Evolutionary conservation across 2,329 filamentous ascomycete genomes (phyloP).

Genomic region (Colletotrichum sp.): DNA sequence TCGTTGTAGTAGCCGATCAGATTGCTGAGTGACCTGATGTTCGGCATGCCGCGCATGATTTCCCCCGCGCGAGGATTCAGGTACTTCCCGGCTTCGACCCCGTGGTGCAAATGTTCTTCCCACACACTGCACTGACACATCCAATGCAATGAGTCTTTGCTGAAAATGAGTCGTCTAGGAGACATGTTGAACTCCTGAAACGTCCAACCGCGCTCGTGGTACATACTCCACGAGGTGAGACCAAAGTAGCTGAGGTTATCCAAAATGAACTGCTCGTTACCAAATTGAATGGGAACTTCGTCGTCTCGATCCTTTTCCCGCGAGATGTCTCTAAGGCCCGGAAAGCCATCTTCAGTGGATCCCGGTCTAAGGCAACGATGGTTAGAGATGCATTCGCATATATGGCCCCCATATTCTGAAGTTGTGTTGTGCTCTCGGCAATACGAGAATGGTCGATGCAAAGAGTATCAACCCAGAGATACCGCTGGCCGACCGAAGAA

Average conservation of each 20-base stretch:
- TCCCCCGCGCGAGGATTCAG: not conserved
- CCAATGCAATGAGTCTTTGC: not conserved
- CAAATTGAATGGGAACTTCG: not conserved
- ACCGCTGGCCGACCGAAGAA: not conserved
- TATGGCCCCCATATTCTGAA: not conserved
- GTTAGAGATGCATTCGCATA: not conserved
- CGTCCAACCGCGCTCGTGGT: not conserved
- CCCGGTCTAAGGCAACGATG: not conserved
- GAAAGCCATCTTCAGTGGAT: not conserved
- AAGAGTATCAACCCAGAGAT: not conserved
- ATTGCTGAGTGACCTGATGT: not conserved
- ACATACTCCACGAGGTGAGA: not conserved
- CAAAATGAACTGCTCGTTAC: not conserved
- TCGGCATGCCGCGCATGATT: not conserved
- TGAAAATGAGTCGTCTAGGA: not conserved
- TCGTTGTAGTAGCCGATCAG: slow-evolving; percentile 29
- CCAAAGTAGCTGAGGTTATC: not conserved
- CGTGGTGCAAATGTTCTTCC: not conserved
- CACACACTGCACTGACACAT: not conserved
- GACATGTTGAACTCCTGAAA: not conserved
- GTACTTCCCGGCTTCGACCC: not conserved
- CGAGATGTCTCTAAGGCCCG: not conserved
- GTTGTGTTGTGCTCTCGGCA: not conserved
- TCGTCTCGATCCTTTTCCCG: accelerated
- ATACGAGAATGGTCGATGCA: not conserved